Evolutionary conservation across 169 alveolate genomes (phyloP).

Genomic region (Amoebophrya sp.): DNA sequence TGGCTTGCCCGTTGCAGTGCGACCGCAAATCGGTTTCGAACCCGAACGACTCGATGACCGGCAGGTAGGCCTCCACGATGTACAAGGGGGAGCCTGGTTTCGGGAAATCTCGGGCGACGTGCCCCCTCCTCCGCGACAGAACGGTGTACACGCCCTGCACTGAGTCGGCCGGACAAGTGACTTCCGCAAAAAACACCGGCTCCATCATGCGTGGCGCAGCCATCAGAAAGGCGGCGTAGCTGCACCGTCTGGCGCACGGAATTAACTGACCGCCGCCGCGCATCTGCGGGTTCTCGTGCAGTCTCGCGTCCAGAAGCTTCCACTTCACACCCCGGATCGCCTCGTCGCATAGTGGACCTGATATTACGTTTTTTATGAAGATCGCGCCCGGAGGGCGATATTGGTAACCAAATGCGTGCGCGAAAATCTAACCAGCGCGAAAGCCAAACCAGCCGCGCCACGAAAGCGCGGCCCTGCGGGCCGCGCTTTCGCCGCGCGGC

Average conservation of each 20-base stretch:
- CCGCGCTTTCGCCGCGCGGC: too few relatives aligned
- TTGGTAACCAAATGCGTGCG: too few relatives aligned
- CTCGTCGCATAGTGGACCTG: background rate
- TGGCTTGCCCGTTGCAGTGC: constrained; percentile 68
- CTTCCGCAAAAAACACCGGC: constrained; percentile 89
- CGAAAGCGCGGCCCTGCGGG: too few relatives aligned
- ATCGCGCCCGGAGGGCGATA: too few relatives aligned
- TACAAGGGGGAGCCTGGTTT: constrained; percentile 87
- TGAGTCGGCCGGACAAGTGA: constrained; percentile 90
- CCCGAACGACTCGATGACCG: constrained; percentile 99
- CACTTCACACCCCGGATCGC: constrained; percentile 63
- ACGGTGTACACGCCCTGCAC: constrained; percentile 86
- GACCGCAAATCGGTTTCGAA: constrained; percentile 94
- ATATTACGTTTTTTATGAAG: too few relatives aligned
- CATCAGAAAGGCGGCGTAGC: constrained; percentile 89
- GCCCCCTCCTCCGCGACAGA: constrained; percentile 76
- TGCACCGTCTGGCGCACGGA: constrained; percentile 93
- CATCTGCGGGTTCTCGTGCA: constrained; percentile 74
- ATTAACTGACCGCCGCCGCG: constrained; percentile 95
- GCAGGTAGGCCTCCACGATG: constrained; percentile 86
- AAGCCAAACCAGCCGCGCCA: too few relatives aligned
- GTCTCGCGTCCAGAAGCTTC: constrained; percentile 69
- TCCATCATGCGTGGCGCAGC: constrained; percentile 97
- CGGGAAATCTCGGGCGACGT: constrained; percentile 76
- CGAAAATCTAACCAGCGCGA: too few relatives aligned